Percentiles rank a stretch among this genome's conserved stretches.
phyloP scores from a whole-genome alignment of 306 rosid genomes.

The Lathyrus oleraceus region DNA sequence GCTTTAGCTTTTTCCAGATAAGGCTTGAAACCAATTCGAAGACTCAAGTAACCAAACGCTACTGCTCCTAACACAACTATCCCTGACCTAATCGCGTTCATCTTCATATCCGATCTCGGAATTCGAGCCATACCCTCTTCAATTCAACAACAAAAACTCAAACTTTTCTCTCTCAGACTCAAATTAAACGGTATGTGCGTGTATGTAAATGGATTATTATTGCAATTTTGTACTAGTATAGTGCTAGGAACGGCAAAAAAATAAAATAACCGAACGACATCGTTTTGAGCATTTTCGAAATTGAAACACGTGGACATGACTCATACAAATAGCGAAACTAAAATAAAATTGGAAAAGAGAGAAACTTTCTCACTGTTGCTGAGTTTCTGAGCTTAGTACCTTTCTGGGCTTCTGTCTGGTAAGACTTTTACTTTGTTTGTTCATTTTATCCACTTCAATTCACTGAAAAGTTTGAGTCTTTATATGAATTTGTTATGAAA shows the following conservation, averaged over 20 bases:
- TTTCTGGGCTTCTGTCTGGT: not conserved
- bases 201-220: not conserved
- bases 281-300: slow-evolving; percentile 24
- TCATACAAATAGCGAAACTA: not conserved
- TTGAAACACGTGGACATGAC: slow-evolving; percentile 17
- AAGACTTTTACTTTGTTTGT: not conserved
- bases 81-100: slow-evolving; percentile 76
- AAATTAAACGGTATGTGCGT: too few species aligned
- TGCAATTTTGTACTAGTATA: not conserved
- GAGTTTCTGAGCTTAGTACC: slow-evolving; percentile 19
- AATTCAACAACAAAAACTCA: not conserved
- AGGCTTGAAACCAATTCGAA: slow-evolving; percentile 73
- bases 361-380: not conserved
- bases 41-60: slow-evolving; percentile 79
- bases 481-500: not conserved
- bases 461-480: not conserved
- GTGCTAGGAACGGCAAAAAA: not conserved
- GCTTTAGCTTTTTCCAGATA: slow-evolving; percentile 63
- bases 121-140: slow-evolving; percentile 46
- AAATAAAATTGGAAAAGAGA: not conserved
- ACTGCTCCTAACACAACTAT: slow-evolving; percentile 85
- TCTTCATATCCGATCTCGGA: slow-evolving; percentile 48
- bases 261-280: slow-evolving; percentile 14
- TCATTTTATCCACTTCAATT: not conserved
- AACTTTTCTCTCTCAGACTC: too few species aligned